Percentiles rank a stretch among this genome's conserved stretches.
These are phyloP conservation scores for Penicillium aurantiogriseum DNA, from an alignment of 2,329 filamentous ascomycete species.

Conservation along the genomic window DNA sequence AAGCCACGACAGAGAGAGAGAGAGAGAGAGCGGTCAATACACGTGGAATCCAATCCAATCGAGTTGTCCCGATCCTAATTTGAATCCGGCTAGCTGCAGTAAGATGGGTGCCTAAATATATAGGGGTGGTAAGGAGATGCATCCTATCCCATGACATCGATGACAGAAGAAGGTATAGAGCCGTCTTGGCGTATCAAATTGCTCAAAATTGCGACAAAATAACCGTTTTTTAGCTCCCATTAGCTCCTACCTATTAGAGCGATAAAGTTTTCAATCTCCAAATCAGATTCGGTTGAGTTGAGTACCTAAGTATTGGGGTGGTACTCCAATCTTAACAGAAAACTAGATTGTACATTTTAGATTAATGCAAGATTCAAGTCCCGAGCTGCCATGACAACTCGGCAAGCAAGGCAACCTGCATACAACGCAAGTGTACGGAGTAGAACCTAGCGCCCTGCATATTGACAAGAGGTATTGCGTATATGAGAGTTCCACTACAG, in stretches of 20 bases:
- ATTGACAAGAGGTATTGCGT: background rate
- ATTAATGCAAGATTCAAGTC: too few relatives aligned
- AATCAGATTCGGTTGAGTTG: background rate
- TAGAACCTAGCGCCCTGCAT: background rate
- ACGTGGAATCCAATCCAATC: background rate
- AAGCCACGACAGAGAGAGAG: background rate
- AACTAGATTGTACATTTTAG: background rate
- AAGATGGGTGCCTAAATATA: background rate
- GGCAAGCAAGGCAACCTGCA: background rate
- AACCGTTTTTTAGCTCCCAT: too few relatives aligned
- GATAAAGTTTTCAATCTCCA: background rate
- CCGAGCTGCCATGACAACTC: background rate
- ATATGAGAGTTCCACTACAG: background rate
- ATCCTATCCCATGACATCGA: background rate
- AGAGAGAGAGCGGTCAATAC: background rate
- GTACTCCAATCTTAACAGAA: background rate
- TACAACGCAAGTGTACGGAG: background rate
- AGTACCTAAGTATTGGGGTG: background rate
- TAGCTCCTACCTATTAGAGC: background rate
- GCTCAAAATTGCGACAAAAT: background rate
- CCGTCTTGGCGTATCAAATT: background rate
- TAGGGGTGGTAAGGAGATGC: background rate
- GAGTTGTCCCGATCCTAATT: background rate
- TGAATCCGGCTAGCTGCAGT: background rate
- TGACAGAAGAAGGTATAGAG: background rate